phyloP scores from a whole-genome alignment of 1,284 basidiomycete genomes.

The Pterulicium gracile region DNA sequence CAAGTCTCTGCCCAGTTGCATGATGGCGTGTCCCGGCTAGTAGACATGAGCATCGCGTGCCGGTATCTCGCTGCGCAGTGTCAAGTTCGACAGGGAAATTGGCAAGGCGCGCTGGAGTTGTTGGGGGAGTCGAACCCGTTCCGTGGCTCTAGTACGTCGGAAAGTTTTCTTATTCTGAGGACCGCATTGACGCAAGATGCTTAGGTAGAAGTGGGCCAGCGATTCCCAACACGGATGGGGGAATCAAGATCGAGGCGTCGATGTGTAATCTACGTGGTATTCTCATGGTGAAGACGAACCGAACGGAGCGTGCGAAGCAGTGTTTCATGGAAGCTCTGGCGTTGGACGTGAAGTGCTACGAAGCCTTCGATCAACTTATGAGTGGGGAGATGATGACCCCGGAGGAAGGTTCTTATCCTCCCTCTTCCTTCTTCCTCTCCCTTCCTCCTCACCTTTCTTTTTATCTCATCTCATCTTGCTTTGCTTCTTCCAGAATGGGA shows the following conservation, averaged over 20 bases:
- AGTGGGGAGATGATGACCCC: conserved; percentile 90
- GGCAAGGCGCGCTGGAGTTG: conserved; percentile 88
- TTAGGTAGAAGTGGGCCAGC: conserved; percentile 50
- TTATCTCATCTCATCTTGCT: no score
- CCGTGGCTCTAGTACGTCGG: conserved; percentile 46
- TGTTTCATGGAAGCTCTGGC: conserved; percentile 92
- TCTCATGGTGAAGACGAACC: conserved; percentile 89
- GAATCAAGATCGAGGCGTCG: conserved; percentile 90
- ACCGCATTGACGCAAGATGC: conserved; percentile 6
- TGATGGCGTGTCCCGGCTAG: conserved; percentile 61
- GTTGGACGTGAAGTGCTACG: conserved; percentile 96
- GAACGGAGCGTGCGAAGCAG: conserved; percentile 81
- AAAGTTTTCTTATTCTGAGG: conserved; percentile 1
- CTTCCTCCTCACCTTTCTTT: conserved; percentile 2
- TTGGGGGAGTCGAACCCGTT: conserved; percentile 89
- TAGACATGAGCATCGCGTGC: conserved; percentile 89
- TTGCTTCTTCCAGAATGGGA: conserved; percentile 70
- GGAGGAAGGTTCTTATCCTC: conserved; percentile 63
- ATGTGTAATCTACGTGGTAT: conserved; percentile 92
- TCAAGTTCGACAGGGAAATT: conserved; percentile 80
- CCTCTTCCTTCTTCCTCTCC: conserved; percentile 5
- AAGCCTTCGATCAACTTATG: conserved; percentile 86
- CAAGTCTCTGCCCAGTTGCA: conserved; percentile 51
- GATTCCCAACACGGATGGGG: conserved; percentile 72
- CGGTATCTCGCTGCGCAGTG: conserved; percentile 93